phyloP scores from a whole-genome alignment of 2,329 filamentous ascomycete genomes.

The Ascochyta koolunga region DNA sequence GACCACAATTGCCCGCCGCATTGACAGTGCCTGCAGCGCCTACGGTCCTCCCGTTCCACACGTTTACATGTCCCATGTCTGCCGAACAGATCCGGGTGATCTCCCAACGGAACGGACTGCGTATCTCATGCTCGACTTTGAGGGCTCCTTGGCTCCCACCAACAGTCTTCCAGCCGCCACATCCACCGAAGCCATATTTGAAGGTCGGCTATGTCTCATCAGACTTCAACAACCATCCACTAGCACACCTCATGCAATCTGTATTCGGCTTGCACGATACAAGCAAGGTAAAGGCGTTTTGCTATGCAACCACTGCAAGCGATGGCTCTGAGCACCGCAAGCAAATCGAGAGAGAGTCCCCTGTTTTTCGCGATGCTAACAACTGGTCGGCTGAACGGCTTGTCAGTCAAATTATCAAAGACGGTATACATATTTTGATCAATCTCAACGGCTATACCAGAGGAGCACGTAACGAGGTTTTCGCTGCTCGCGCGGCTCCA shows the following conservation, averaged over 20 bases:
- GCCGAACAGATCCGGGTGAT: slow-evolving; percentile 92
- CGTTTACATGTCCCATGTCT: slow-evolving; percentile 91
- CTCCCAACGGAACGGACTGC: slow-evolving; percentile 89
- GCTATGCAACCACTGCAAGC: slow-evolving; percentile 92
- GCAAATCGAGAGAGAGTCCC: slow-evolving; percentile 91
- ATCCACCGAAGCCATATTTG: slow-evolving; percentile 80
- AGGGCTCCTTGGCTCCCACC: slow-evolving; percentile 83
- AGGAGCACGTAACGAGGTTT: slow-evolving; percentile 95
- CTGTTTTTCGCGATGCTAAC: slow-evolving; percentile 88
- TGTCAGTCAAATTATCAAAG: slow-evolving; percentile 82
- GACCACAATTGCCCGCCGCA: slow-evolving; percentile 74
- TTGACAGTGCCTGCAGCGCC: slow-evolving; percentile 85
- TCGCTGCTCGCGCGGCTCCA: slow-evolving; percentile 89
- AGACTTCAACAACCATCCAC: slow-evolving; percentile 97
- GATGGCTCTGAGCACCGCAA: slow-evolving; percentile 87
- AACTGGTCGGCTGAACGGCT: slow-evolving; percentile 83
- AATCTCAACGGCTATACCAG: slow-evolving; percentile 98
- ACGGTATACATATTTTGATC: slow-evolving; percentile 91
- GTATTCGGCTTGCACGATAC: slow-evolving; percentile 91
- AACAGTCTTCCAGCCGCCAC: slow-evolving; percentile 82
- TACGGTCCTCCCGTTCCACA: slow-evolving; percentile 95
- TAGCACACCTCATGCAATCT: slow-evolving; percentile 98
- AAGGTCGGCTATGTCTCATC: slow-evolving; percentile 96
- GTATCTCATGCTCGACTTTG: slow-evolving; percentile 90
- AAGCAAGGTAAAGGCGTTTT: slow-evolving; percentile 78